Evolutionary conservation across 225 moss, liverwort and hornwort species (phyloP).

Genomic region (Climacium dendroides): DNA sequence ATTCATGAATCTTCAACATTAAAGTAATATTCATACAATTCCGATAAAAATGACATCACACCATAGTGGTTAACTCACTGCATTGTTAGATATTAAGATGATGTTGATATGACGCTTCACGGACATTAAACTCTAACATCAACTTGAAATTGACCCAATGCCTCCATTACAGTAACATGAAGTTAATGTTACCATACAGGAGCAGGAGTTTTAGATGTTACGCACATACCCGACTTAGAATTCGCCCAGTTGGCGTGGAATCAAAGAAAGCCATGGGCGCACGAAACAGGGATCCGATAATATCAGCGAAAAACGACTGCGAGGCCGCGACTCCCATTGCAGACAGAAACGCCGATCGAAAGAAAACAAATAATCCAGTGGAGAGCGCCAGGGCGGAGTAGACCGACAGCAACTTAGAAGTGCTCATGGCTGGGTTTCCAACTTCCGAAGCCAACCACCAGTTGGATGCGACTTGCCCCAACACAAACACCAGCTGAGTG

Average conservation of each 20-base stretch:
- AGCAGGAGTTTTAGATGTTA: not conserved
- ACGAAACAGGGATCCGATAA: not conserved
- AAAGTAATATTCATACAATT: not conserved
- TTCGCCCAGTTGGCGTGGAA: not conserved
- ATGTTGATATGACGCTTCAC: not conserved
- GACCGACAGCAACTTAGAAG: not conserved
- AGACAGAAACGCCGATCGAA: not conserved
- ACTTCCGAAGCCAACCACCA: not conserved
- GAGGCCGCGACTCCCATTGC: not conserved
- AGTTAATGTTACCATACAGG: not conserved
- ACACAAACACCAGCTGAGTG: not conserved
- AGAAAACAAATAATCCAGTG: not conserved
- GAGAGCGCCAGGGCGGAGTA: not conserved
- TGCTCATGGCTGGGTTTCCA: not conserved
- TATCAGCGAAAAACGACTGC: not conserved
- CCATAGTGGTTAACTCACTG: not conserved
- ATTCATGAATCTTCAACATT: not conserved
- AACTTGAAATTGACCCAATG: not conserved
- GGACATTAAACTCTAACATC: not conserved
- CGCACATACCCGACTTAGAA: not conserved
- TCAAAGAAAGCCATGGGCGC: not conserved
- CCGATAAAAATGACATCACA: not conserved
- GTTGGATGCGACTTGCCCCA: not conserved
- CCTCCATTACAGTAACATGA: not conserved
- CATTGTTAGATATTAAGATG: not conserved